A percentile compares a stretch with the other conserved stretches of the same genome.
These are phyloP conservation scores for Schizosaccharomyces lindneri DNA, from an alignment of 805 yeast genomes.

Conservation along the genomic window DNA sequence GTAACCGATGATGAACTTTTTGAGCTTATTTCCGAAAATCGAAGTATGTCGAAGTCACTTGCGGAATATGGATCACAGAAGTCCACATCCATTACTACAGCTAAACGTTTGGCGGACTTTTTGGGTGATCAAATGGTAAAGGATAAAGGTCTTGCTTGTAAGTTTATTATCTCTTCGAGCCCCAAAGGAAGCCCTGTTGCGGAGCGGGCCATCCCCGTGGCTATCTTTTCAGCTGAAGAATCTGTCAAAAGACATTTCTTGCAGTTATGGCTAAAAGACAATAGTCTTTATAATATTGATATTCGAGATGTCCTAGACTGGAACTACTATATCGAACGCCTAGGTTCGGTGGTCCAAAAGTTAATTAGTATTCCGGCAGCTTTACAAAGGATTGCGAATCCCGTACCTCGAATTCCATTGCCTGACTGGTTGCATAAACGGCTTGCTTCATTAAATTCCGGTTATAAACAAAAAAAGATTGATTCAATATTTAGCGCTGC, in stretches of 20 bases:
- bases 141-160: constrained; percentile 87
- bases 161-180: constrained; percentile 63
- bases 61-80: constrained; percentile 77
- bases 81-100: constrained; percentile 88
- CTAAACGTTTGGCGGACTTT: constrained; percentile 76
- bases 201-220: constrained; percentile 89
- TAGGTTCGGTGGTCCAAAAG: constrained; percentile 81
- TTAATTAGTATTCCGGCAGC: constrained; percentile 96
- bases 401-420: constrained; percentile 81
- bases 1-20: constrained; percentile 84
- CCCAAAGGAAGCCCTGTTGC: constrained; percentile 79
- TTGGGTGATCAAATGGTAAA: constrained; percentile 90
- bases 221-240: constrained; percentile 68
- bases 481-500: constrained; percentile 28
- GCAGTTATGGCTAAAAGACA: constrained; percentile 70
- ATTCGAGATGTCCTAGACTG: constrained; percentile 80
- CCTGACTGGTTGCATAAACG: constrained; percentile 74
- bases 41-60: constrained; percentile 78
- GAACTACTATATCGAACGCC: constrained; percentile 72
- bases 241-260: constrained; percentile 45
- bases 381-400: constrained; percentile 60
- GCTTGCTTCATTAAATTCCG: constrained; percentile 33
- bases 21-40: constrained; percentile 84
- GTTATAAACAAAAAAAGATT: constrained; percentile 45
- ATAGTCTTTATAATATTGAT: constrained; percentile 52